These are phyloP conservation scores for Myxozyma mucilagina DNA, from an alignment of 805 yeast species.

Conservation along the genomic window DNA sequence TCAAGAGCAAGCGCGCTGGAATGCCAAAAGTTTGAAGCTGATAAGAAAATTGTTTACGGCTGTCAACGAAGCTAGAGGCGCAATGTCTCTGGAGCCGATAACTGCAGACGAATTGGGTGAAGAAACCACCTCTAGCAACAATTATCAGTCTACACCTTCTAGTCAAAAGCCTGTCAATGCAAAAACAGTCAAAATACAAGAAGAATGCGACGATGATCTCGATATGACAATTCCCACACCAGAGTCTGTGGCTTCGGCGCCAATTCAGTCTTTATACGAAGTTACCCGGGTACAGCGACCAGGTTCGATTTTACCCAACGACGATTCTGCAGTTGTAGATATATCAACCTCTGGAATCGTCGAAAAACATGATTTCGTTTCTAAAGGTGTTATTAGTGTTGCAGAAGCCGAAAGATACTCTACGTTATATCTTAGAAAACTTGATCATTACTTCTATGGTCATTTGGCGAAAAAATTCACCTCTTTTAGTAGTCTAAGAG, in stretches of 20 bases:
- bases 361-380: constrained; percentile 11
- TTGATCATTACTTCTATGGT: constrained; percentile 23
- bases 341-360: constrained; percentile 16
- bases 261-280: constrained; percentile 22
- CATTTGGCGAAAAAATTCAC: constrained; percentile 10
- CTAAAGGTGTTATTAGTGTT: constrained; percentile 13
- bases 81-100: background rate
- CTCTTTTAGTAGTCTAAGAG: constrained; percentile 7
- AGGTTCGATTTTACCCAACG: background rate
- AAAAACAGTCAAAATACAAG: background rate
- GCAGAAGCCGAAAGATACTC: constrained; percentile 21
- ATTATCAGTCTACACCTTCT: background rate
- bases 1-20: constrained; percentile 25
- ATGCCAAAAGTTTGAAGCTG: constrained; percentile 6
- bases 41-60: background rate
- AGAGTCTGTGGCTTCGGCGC: constrained; percentile 23
- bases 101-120: constrained; percentile 1
- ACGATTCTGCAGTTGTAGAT: background rate
- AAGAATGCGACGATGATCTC: background rate
- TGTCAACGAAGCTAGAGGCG: constrained; percentile 1
- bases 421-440: constrained; percentile 8
- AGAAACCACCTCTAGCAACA: background rate
- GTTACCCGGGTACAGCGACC: constrained; percentile 10
- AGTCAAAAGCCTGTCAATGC: background rate
- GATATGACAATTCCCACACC: constrained; percentile 3